phyloP scores from a whole-genome alignment of 2,329 filamentous ascomycete species.

The Aspergillus latus region DNA sequence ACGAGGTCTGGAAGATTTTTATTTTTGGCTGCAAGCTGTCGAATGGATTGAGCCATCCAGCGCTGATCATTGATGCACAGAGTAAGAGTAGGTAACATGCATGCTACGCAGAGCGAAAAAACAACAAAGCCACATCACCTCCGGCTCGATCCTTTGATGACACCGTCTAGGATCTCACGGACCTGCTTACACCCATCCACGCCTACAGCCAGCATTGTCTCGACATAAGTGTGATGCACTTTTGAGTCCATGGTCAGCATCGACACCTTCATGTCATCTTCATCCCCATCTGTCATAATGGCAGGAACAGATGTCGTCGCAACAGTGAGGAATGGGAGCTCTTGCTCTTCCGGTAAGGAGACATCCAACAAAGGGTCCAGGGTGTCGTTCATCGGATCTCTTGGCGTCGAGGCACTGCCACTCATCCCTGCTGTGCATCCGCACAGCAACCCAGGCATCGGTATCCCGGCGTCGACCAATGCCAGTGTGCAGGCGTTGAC shows the following conservation, averaged over 20 bases:
- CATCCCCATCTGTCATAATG: slow-evolving; percentile 52
- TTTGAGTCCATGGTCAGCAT: slow-evolving; percentile 84
- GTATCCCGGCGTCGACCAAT: slow-evolving; percentile 89
- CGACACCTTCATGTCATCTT: slow-evolving; percentile 60
- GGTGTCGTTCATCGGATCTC: slow-evolving; percentile 41
- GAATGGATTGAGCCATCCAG: neutral
- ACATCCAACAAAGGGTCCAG: slow-evolving; percentile 47
- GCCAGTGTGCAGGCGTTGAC: slow-evolving; percentile 90
- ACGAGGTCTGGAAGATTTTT: neutral
- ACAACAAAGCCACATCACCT: slow-evolving; percentile 8
- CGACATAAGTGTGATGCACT: slow-evolving; percentile 74
- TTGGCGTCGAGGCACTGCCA: slow-evolving; percentile 43
- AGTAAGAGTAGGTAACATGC: neutral
- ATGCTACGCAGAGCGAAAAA: neutral
- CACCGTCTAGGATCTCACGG: slow-evolving; percentile 73
- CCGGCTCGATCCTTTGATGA: slow-evolving; percentile 52
- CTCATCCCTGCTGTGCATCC: slow-evolving; percentile 81
- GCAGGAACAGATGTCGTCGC: slow-evolving; percentile 58
- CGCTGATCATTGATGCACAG: slow-evolving; percentile 1
- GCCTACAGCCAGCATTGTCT: slow-evolving; percentile 89
- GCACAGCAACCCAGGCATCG: slow-evolving; percentile 88
- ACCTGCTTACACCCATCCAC: slow-evolving; percentile 91
- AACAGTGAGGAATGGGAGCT: slow-evolving; percentile 84
- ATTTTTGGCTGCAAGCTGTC: neutral
- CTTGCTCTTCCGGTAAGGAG: slow-evolving; percentile 56